Base-by-base conservation (phyloP, 371 early-diverging fungal genomes). In the Capniomyces stellatus region DNA sequence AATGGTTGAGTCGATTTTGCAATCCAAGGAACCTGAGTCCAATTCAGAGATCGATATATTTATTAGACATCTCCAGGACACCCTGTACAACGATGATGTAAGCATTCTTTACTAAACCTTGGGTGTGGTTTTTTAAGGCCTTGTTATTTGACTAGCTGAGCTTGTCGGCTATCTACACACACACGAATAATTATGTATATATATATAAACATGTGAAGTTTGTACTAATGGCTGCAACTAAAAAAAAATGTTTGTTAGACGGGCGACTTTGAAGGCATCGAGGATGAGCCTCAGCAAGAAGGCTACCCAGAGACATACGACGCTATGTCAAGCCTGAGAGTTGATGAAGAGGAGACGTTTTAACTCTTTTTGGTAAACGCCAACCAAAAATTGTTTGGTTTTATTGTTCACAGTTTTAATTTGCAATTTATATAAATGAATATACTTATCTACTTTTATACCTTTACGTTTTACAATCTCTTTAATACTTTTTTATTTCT, bases 1-100 rank as follows among this genome's bases (percentile, higher is more conserved):
- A 42, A 90, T 90, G 51, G 87, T 95, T 61, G 96, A 95, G 61
- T 77, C 92, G 29, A 68, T 83, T 47, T 78, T 89, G 6, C 94
- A 93, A 71, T 75, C 81, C 41, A 41, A 82, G 29, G 78, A 81
- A 40, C 56, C 56, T n/a, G 69, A 63, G 21, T 58, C 63, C 0
- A 73, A 73, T 6, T 64, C 66, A 2, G 64, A 66, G 35, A 65
- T 71, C 0, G 61, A 59, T 15, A 56, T 58, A 22, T 62, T 83
- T 31, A 67, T 82, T 51, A 81, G 79, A 67, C 78, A 83, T 1
- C 79, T 92, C 60, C 87, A 88, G 63, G 68, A 64, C 23, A 79
- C 87, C 56, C 75, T 89, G 59, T 90, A 90, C 62, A 82, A 77
- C 67, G 90, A 91, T 44, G 93, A 91, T 62, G 92, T 44, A 23